A percentile compares a stretch with the other conserved stretches of the same genome.
Evolutionary conservation across 2,329 filamentous ascomycete species (phyloP).

Genomic region (Ustulina deusta): DNA sequence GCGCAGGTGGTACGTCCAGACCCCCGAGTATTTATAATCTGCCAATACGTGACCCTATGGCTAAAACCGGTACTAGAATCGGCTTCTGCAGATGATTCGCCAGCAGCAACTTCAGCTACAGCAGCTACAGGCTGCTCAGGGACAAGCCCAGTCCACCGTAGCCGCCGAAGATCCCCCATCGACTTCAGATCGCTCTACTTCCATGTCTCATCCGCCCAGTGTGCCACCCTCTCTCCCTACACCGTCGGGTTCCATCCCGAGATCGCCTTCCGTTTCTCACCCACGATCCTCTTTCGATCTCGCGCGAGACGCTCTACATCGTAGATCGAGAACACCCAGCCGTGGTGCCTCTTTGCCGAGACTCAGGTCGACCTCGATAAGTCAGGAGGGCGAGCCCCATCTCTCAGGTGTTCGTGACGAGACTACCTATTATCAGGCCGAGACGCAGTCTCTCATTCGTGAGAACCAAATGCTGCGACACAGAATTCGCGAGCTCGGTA

Average conservation of each 20-base stretch:
- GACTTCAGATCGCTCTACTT: constrained; percentile 58
- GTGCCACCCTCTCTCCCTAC: constrained; percentile 53
- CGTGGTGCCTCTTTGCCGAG: constrained; percentile 66
- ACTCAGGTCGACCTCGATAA: constrained; percentile 69
- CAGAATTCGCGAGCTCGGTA: constrained; percentile 79
- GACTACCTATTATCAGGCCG: constrained; percentile 82
- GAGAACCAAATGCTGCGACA: constrained; percentile 87
- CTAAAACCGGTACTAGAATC: constrained; percentile 65
- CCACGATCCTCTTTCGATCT: constrained; percentile 71
- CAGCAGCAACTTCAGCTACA: constrained; percentile 78
- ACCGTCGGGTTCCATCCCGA: constrained; percentile 60
- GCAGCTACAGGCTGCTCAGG: constrained; percentile 64
- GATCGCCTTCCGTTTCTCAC: constrained; percentile 63
- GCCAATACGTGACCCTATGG: neutral
- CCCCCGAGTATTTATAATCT: neutral
- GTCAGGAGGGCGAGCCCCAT: constrained; percentile 69
- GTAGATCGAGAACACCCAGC: constrained; percentile 70
- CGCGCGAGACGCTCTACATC: constrained; percentile 66
- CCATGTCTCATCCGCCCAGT: constrained; percentile 51
- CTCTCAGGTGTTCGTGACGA: constrained; percentile 76
- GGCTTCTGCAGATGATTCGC: constrained; percentile 80
- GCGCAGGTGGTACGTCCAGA: constrained; percentile 73
- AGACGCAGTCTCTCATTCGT: constrained; percentile 80
- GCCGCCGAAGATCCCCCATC: constrained; percentile 65
- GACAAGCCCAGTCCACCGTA: constrained; percentile 57